Evolutionary conservation across 768 basidiomycete species (phyloP), one percentile per base, ranked within the genome.

Genomic region (Pholiota microspora): DNA sequence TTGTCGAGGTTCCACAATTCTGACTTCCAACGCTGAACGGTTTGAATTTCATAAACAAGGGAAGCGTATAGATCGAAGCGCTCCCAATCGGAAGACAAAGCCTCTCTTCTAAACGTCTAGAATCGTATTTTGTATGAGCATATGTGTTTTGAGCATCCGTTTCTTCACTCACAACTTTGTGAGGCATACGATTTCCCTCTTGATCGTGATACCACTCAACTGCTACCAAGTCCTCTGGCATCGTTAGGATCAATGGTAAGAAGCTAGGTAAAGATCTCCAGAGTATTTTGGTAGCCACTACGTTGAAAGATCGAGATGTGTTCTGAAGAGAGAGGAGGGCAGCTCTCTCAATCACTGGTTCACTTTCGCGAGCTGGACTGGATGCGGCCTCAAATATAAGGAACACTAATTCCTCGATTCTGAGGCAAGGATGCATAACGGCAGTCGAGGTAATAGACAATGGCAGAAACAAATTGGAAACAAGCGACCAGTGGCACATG

Each of bases 191-290:
- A 13, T 9, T 9, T 4, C 18, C 23, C 4, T 15, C 12, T 18
- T n/a, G n/a, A n/a, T n/a, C n/a, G n/a, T n/a, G n/a, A 38, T n/a
- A 1, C 23, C 16, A 15, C 24, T 40, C 49, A 5, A 50, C 34
- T 44, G 31, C 51, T 34, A 42, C 18, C 28, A 53, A 32, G 18
- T 53, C 42, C 9, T 45, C 27, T 21, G 51, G 51, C 51, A 53
- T 53, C 13, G 51, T 53, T 13, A 45, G 28, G 7, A 53, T 21
- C 7, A 53, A 28, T 10, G 51, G 51, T 7, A 31, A 15, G 29
- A 45, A 4, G 7, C n/a, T 44, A 45, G 38, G 18, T 9, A 53
- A 42, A 9, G 21, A 24, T 38, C 18, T 29, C 51, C 51, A 53
- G 3, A 53, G 51, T 21, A 16, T n/a, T 27, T 31, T 23, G 18